phyloP scores from a whole-genome alignment of 2,329 filamentous ascomycete genomes.

The Sarocladium strictum region DNA sequence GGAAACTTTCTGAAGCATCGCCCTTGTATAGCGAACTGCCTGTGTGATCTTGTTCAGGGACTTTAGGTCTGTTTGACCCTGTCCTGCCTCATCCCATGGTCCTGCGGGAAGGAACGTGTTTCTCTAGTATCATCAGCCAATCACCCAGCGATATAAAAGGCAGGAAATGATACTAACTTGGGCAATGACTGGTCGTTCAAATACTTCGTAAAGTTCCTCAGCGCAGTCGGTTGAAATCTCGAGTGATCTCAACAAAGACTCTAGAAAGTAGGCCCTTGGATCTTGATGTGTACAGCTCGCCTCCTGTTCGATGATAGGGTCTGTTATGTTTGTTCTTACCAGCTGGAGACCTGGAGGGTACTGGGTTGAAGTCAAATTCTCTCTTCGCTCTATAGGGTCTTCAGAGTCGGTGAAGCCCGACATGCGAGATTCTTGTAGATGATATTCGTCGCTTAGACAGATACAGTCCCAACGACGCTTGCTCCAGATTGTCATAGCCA shows the following conservation, averaged over 20 bases:
- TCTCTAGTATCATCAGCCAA: no score
- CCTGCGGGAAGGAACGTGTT: no score
- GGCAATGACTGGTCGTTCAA: background rate
- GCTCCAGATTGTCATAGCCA: background rate
- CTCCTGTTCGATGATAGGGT: background rate
- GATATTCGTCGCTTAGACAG: background rate
- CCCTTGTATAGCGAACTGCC: background rate
- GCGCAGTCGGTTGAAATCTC: background rate
- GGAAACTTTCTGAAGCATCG: background rate
- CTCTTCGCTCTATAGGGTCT: background rate
- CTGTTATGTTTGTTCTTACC: background rate
- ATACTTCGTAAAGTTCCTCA: background rate
- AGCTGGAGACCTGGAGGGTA: background rate
- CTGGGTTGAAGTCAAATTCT: background rate
- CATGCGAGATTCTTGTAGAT: background rate
- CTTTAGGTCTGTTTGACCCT: no score
- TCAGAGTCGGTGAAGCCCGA: background rate
- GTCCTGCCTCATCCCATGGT: no score
- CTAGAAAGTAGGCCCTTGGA: background rate
- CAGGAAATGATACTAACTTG: no score
- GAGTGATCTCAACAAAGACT: background rate
- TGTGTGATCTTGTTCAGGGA: background rate
- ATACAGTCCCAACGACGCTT: background rate
- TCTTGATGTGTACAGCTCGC: background rate
- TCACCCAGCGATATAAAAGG: no score